Evolutionary conservation across 441 rosid genomes (phyloP).

Genomic region (Gossypium trilobum): DNA sequence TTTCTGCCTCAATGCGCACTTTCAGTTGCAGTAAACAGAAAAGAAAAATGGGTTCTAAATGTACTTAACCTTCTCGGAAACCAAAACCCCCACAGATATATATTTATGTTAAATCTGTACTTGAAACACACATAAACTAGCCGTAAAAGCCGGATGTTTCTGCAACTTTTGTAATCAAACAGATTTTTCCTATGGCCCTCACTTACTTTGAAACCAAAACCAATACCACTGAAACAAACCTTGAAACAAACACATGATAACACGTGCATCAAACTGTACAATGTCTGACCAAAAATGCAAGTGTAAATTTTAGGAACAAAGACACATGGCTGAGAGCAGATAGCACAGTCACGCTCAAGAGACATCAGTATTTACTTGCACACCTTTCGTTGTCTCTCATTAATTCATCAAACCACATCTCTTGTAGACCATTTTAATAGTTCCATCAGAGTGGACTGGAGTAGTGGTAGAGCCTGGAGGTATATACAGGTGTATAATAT

Average conservation of each 20-base stretch:
- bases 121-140: constrained; percentile 8
- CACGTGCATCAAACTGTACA: constrained; percentile 13
- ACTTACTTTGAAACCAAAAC: background rate
- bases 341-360: background rate
- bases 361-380: background rate
- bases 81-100: background rate
- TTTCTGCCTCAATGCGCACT: background rate
- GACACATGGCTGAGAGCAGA: background rate
- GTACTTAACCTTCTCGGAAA: constrained; percentile 13
- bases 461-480: background rate
- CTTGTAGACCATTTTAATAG: background rate
- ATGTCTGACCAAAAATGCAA: background rate
- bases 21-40: background rate
- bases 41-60: background rate
- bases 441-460: background rate
- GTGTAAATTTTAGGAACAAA: background rate
- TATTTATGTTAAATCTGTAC: background rate
- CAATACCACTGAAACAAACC: background rate
- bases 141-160: constrained; percentile 6
- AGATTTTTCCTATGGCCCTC: background rate
- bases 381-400: background rate
- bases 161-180: constrained; percentile 2
- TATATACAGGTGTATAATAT: background rate
- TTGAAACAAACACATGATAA: constrained; percentile 7
- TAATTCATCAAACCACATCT: background rate